Base-by-base conservation (phyloP, 352 stramenopile genomes). In the Phytophthora tentaculata region DNA sequence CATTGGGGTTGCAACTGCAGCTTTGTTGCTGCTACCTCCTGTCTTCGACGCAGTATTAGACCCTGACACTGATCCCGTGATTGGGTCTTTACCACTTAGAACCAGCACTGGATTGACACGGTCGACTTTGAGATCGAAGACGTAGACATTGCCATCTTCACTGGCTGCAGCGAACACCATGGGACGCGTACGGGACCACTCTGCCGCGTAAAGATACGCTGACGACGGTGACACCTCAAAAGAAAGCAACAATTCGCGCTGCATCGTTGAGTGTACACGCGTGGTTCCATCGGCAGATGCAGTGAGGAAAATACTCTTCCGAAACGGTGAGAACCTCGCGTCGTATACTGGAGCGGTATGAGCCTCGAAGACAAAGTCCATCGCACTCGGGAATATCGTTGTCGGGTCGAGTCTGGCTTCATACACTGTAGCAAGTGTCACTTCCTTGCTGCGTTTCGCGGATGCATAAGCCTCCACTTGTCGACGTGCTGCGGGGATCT, bases 271-370 rank as follows among this genome's bases (percentile, higher is more conserved):
- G 74, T 92, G 95, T 54, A 97, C 55, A n/a, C 83, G 84, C 4
- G 86, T 84, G 0, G 75, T 94, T 50, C 90, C 90, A 61, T 97
- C 90, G 7, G 83, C 83, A 2, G 86, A 92, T 45, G 76, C 88
- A 7, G 86, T 88, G 29, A 96, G 73, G 54, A 96, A 93, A 17
- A 96, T 35, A 49, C 81, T 90, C 45, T 91, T 89, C 60, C 88
- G 82, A 50, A 96, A 97, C 1, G 89, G 89, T 28, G 88, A 96
- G 50, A 91, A 96, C 37, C 80, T 79, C 32, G 90, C 72, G 50
- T 84, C 86, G 67, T 93, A 92, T 23, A 97, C 86, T 3, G 90
- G 86, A 7, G 87, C 88, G 5, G 71, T 76, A 50, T 97, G 90
- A 20, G 68, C 44, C 16, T 90, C 83, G 49, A 94, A 94, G 29